These are phyloP conservation scores for Cladosporium velox DNA, from an alignment of 2,329 filamentous ascomycete genomes.

Conservation along the genomic window DNA sequence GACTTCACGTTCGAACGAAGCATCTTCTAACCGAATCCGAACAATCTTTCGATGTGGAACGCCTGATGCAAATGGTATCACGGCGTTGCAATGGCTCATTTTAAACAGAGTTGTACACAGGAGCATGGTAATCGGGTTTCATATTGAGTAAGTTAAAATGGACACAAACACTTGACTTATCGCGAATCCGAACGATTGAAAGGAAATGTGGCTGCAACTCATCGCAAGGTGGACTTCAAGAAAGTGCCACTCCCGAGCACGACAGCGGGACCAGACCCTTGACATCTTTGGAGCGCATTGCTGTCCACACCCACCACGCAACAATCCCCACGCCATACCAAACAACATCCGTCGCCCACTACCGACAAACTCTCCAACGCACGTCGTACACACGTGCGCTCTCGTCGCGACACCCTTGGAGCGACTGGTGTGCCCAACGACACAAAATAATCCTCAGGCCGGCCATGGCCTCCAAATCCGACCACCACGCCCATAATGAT, in stretches of 20 bases:
- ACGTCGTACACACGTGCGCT: neutral
- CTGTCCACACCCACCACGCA: constrained; percentile 4
- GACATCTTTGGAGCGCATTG: constrained; percentile 1
- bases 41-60: neutral
- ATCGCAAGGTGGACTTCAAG: neutral
- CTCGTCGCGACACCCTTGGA: neutral
- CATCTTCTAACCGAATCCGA: neutral
- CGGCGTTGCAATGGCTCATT: neutral
- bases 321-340: neutral
- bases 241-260: constrained; percentile 12
- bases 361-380: neutral
- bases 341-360: constrained; percentile 6
- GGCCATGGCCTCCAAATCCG: constrained; percentile 29
- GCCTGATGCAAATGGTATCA: neutral
- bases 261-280: constrained; percentile 18
- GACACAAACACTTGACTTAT: neutral
- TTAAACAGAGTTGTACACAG: neutral
- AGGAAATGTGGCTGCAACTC: constrained; percentile 9
- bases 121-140: neutral
- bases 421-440: neutral
- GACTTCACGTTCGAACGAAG: neutral
- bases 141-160: neutral
- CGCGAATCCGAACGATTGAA: neutral
- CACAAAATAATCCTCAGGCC: neutral
- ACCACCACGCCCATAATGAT: constrained; percentile 68